Conservation (phyloP, 345 rosid genomes). For the Bruguiera sexangula region DNA sequence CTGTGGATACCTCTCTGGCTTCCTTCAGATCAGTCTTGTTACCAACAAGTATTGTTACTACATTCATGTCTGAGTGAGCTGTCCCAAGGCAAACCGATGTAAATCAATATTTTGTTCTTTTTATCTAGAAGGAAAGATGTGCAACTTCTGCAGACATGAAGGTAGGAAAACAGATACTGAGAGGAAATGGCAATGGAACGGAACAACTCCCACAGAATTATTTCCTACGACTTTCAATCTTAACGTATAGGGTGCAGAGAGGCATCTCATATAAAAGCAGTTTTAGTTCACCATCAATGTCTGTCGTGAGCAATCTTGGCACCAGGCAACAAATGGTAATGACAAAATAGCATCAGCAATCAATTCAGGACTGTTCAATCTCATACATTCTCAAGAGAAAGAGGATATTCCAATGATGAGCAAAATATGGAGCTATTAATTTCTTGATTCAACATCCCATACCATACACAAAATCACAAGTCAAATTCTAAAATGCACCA, state of each 20-base stretch:
- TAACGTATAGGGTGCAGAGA: not conserved
- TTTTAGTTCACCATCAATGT: not conserved
- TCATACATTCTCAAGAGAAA: not conserved
- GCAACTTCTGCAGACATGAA: not conserved
- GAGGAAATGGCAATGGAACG: not conserved
- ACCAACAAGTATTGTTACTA: slow-evolving; percentile 84
- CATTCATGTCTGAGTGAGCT: slow-evolving; percentile 99
- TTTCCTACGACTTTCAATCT: not conserved
- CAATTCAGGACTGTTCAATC: no score
- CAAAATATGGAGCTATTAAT: no score
- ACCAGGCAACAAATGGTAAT: not conserved
- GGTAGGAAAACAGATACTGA: not conserved
- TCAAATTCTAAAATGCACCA: no score
- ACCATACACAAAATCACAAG: no score
- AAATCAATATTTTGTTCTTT: slow-evolving; percentile 12
- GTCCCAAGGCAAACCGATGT: slow-evolving; percentile 31
- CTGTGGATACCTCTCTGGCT: slow-evolving; percentile 81
- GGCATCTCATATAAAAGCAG: not conserved
- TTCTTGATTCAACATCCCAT: no score
- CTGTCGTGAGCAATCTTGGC: no score
- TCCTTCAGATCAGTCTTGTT: slow-evolving; percentile 92
- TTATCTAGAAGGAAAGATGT: not conserved
- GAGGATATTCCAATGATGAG: not conserved
- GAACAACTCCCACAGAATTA: not conserved
- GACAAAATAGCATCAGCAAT: not conserved